Base-by-base conservation (phyloP, 805 yeast genomes). In the Pichia insulana region DNA sequence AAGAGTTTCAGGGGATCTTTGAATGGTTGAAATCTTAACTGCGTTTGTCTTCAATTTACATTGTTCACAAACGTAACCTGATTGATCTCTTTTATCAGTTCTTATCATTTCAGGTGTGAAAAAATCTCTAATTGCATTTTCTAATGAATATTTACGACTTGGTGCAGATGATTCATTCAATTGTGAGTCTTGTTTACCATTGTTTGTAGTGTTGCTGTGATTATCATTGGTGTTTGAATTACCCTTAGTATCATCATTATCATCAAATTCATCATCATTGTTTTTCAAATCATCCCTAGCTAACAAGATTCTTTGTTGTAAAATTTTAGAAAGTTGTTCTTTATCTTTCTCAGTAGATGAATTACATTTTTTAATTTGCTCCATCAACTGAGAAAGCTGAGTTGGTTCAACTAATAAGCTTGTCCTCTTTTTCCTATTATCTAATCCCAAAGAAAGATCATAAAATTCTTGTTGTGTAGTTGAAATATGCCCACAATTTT, bases 401-500 rank as follows among this genome's bases (percentile, higher is more conserved):
- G 49, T 48, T 3, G 57, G 49, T 39, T 56, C 60, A n/a, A 59
- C 41, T 32, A 56, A 45, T 28, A 58, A 50, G 45, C 61, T 55
- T 30, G 60, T 51, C 37, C 67, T 67, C 51, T 65, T 76, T 50
- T 67, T 75, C 48, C 62, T 63, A 38, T 71, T 70, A 38, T 76
- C 76, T 48, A 92, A 69, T 39, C 92, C 89, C 39, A 92, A 70
- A 7, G 96, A 83, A 43, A 92, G 68, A 64, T 92, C 98, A 59
- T 89, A 89, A 55, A 92, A 84, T 55, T 92, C 96, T 63, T 92
- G 98, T 50, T 80, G 78, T 7, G 98, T 92, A 40, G 77, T 78
- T 12, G 95, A 83, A 17, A 84, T 76, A 52, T 83, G 76, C n/a
- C 80, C 77, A 65, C 98, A 92, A 41, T 68, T 73, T 49, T 74